phyloP scores from a whole-genome alignment of 192 early-diverging fungal genomes.

The Coemansia sp. region DNA sequence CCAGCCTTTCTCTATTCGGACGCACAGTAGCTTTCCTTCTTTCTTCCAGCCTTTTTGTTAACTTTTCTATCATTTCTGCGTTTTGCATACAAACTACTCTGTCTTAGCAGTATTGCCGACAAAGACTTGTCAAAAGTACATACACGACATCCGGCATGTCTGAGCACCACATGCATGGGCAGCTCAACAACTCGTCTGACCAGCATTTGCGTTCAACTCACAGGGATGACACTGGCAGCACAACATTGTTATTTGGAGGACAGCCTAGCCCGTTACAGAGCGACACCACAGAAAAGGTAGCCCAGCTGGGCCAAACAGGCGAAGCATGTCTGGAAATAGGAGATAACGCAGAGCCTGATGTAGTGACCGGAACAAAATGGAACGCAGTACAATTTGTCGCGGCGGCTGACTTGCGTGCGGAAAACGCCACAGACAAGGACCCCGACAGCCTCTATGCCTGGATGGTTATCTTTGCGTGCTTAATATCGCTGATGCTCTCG shows the following conservation, averaged over 20 bases:
- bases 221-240: not conserved
- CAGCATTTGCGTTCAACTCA: not conserved
- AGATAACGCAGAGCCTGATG: not conserved
- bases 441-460: constrained; percentile 48
- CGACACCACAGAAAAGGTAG: not conserved
- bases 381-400: constrained; percentile 28
- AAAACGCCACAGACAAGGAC: constrained; percentile 45
- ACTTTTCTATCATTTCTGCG: not conserved
- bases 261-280: constrained; percentile 2
- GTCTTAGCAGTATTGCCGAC: not conserved
- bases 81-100: not conserved
- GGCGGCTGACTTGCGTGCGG: constrained; percentile 38
- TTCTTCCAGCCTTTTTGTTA: not conserved
- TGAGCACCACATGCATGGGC: not conserved
- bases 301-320: not conserved
- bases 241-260: not conserved
- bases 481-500: constrained; percentile 50
- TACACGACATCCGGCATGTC: not conserved
- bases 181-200: not conserved
- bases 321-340: not conserved
- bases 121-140: not conserved
- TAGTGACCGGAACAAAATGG: constrained; percentile 2
- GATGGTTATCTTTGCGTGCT: constrained; percentile 45
- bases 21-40: not conserved
- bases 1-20: not conserved